These are phyloP conservation scores for Wickerhamomyces ciferrii DNA, from an alignment of 805 yeast species.

Conservation along the genomic window DNA sequence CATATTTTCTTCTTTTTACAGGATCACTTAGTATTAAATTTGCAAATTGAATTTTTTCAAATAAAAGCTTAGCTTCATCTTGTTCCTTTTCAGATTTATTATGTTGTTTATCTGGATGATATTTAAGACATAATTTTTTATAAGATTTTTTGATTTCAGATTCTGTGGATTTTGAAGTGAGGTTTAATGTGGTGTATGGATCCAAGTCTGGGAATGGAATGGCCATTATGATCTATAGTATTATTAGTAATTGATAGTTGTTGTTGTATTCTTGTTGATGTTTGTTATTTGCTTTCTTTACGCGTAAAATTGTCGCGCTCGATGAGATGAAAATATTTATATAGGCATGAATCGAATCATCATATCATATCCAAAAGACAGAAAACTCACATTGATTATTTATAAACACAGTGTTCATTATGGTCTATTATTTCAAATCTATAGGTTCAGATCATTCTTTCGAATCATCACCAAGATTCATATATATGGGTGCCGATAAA, in stretches of 20 bases:
- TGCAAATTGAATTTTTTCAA: slow-evolving; percentile 72
- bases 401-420: slow-evolving; percentile 6
- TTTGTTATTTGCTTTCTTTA: too few species aligned
- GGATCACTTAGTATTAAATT: slow-evolving; percentile 63
- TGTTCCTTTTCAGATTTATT: slow-evolving; percentile 26
- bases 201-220: slow-evolving; percentile 49
- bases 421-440: slow-evolving; percentile 42
- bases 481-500: slow-evolving; percentile 74
- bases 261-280: too few species aligned
- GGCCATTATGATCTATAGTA: slow-evolving; percentile 11
- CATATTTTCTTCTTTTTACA: slow-evolving; percentile 50
- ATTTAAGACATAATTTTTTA: slow-evolving; percentile 52
- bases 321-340: too few species aligned
- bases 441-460: slow-evolving; percentile 27
- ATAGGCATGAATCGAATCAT: too few species aligned
- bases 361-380: too few species aligned
- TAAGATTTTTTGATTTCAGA: slow-evolving; percentile 63
- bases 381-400: too few species aligned
- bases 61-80: slow-evolving; percentile 31
- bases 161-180: slow-evolving; percentile 35
- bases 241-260: too few species aligned
- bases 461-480: slow-evolving; percentile 24
- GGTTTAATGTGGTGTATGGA: slow-evolving; percentile 53
- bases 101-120: slow-evolving; percentile 69
- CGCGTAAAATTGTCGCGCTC: too few species aligned